phyloP scores from a whole-genome alignment of 371 early-diverging fungal species.

The Lichtheimia ornata region DNA sequence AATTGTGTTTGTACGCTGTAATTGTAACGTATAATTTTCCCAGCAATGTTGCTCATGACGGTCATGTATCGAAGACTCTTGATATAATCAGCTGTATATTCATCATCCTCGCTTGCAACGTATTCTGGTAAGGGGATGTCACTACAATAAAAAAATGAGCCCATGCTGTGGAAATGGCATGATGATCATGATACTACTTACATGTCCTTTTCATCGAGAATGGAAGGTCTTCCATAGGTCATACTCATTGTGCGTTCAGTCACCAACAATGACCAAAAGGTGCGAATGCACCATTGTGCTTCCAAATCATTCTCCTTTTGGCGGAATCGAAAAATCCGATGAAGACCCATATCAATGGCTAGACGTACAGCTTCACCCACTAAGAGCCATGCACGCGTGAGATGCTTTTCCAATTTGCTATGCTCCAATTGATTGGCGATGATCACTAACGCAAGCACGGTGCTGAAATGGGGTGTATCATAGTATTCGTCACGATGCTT shows the following conservation, averaged over 20 bases:
- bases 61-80: conserved; percentile 24
- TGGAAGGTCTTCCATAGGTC: conserved; percentile 41
- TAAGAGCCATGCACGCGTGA: conserved; percentile 38
- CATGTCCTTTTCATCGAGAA: conserved; percentile 51
- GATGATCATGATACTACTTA: conserved; percentile 15
- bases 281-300: conserved; percentile 33
- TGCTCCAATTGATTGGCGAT: conserved; percentile 40
- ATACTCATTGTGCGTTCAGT: conserved; percentile 45
- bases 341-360: conserved; percentile 47
- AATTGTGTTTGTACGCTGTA: conserved; percentile 36
- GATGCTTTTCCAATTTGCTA: conserved; percentile 20
- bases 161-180: neutral
- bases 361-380: conserved; percentile 44
- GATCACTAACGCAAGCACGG: conserved; percentile 32
- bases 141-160: neutral
- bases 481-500: conserved; percentile 20
- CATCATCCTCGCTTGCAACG: conserved; percentile 1
- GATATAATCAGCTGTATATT: conserved; percentile 20
- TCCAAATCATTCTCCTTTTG: conserved; percentile 5
- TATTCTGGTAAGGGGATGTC: conserved; percentile 6
- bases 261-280: conserved; percentile 44
- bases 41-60: conserved; percentile 32
- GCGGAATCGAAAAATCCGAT: conserved; percentile 16
- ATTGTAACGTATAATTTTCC: conserved; percentile 37
- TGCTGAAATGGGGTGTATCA: conserved; percentile 34